phyloP scores from a whole-genome alignment of 805 yeast genomes.

The Ascoidea asiatica region DNA sequence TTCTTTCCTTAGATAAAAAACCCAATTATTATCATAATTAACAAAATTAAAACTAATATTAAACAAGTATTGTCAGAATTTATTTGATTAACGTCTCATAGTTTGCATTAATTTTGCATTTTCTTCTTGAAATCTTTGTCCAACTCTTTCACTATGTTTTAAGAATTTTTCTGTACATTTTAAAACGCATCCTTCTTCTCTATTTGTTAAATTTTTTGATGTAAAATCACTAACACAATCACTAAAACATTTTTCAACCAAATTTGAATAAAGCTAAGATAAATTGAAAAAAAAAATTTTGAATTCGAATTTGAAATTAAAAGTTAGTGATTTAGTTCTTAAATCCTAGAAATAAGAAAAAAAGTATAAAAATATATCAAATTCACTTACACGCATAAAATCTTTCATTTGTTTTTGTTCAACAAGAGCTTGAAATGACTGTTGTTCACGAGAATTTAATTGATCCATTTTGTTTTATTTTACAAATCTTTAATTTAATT shows the following conservation, averaged over 20 bases:
- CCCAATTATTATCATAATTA: too few relatives aligned
- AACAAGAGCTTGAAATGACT: slow-evolving; percentile 86
- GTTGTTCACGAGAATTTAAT: slow-evolving; percentile 90
- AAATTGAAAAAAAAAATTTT: too few relatives aligned
- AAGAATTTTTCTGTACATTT: slow-evolving; percentile 95
- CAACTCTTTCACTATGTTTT: slow-evolving; percentile 96
- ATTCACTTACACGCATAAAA: slow-evolving; percentile 74
- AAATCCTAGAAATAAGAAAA: background rate
- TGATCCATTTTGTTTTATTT: too few relatives aligned
- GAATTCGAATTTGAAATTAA: too few relatives aligned
- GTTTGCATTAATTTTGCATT: slow-evolving; percentile 71
- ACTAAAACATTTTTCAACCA: slow-evolving; percentile 92
- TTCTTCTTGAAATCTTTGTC: slow-evolving; percentile 97
- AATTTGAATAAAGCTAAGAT: slow-evolving; percentile 59
- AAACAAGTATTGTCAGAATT: too few relatives aligned
- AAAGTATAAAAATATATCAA: background rate
- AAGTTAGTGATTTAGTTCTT: too few relatives aligned
- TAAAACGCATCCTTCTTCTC: slow-evolving; percentile 76
- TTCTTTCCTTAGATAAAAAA: too few relatives aligned
- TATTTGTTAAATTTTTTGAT: slow-evolving; percentile 69
- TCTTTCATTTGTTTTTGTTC: slow-evolving; percentile 98
- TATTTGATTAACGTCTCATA: slow-evolving; percentile 26
- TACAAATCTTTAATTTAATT: too few relatives aligned
- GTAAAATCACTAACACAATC: slow-evolving; percentile 99
- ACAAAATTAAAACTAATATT: too few relatives aligned